phyloP scores from a whole-genome alignment of 2,329 filamentous ascomycete species.

The Ambrosiella beaveri region DNA sequence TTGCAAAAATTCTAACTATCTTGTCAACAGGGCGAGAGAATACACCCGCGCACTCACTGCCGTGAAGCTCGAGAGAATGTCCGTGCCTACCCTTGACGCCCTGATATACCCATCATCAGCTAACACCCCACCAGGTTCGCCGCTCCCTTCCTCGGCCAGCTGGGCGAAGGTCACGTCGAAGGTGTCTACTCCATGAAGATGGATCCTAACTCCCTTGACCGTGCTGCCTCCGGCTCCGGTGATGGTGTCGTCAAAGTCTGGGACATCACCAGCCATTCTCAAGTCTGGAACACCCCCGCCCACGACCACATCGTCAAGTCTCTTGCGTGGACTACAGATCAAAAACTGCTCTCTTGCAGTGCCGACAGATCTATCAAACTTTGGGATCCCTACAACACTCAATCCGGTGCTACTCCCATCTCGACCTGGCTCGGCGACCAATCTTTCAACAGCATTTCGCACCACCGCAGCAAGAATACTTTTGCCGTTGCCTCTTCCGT shows the following conservation, averaged over 20 bases:
- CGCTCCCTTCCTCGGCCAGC: slow-evolving; percentile 57
- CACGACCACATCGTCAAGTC: slow-evolving; percentile 92
- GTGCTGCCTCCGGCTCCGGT: slow-evolving; percentile 68
- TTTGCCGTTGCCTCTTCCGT: slow-evolving; percentile 65
- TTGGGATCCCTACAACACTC: slow-evolving; percentile 71
- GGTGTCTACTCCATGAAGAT: slow-evolving; percentile 66
- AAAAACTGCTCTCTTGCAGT: slow-evolving; percentile 72
- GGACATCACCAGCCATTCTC: slow-evolving; percentile 55
- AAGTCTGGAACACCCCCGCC: slow-evolving; percentile 62
- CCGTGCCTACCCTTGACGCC: slow-evolving; percentile 21
- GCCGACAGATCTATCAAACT: slow-evolving; percentile 77
- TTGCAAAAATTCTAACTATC: slow-evolving; percentile 3
- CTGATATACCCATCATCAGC: neutral
- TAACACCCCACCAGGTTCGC: slow-evolving; percentile 18
- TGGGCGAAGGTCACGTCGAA: slow-evolving; percentile 83
- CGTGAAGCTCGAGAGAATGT: slow-evolving; percentile 87
- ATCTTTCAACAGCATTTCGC: slow-evolving; percentile 68
- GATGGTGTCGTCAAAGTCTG: slow-evolving; percentile 91
- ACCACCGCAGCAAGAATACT: slow-evolving; percentile 60
- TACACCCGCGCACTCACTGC: slow-evolving; percentile 46
- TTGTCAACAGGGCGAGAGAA: slow-evolving; percentile 52
- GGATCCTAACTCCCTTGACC: slow-evolving; percentile 55
- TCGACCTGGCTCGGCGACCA: slow-evolving; percentile 71
- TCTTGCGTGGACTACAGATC: slow-evolving; percentile 72
- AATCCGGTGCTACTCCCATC: slow-evolving; percentile 50